Base-by-base conservation (phyloP, 306 rosid species). In the Corylus avellana region DNA sequence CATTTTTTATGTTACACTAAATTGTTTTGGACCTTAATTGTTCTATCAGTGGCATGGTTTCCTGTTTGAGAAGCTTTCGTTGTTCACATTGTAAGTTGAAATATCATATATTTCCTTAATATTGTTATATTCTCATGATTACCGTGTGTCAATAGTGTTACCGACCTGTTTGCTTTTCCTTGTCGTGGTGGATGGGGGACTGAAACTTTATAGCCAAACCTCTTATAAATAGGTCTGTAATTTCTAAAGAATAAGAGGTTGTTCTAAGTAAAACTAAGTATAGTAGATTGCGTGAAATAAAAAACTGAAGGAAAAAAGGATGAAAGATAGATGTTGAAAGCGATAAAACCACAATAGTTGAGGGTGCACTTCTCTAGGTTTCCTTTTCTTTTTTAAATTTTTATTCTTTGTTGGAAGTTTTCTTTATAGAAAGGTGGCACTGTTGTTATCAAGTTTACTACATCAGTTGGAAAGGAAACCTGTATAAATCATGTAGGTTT, bases 11-110 rank as follows among this genome's bases (percentile, higher is more conserved):
- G 66, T 42, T 17, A 27, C 70, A 42, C 73, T 80, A 57, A 84
- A 64, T 13, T 70, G 48, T 70, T 80, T 4, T 70, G 72, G 53
- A 27, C 16, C 59, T 66, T 42, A 44, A n/a, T 75, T 64, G 22
- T 37, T 53, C 37, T 75, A 8, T 53, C 76, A 80, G 82, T 62
- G 77, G 80, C 62, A 5, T 13, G 58, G 84, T 61, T 73, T 29
- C 85, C 2, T 88, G 89, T 80, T 75, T 80, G 72, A 14, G 61
- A 58, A 69, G 37, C 42, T 4, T 44, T 44, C 5, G 16, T 5
- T 84, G 87, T 73, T 42, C 46, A 12, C 69, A 20, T 61, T 61
- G 87, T 80, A 73, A 59, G 87, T 77, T 56, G 25, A 53, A 11
- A 22, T 42, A 42, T 53, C 46, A 42, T 42, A 29, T 12, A 32